Evolutionary conservation across 345 rosid genomes (phyloP).

Genomic region (Aquilaria sinensis): DNA sequence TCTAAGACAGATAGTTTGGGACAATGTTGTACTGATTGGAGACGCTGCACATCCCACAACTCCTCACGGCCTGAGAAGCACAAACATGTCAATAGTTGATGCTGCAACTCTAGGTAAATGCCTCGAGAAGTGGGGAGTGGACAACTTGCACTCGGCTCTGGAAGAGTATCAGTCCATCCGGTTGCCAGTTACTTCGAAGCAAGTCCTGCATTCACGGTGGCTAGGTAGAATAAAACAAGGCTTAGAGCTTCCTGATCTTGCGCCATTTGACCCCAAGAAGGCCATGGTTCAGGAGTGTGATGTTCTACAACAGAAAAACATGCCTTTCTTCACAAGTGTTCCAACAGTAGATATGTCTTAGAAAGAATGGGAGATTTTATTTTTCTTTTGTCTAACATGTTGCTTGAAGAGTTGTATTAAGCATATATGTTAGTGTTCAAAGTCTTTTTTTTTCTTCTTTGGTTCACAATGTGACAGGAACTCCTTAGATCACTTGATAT

Average conservation of each 20-base stretch:
- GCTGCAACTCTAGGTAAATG: slow-evolving; percentile 64
- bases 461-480: slow-evolving; percentile 10
- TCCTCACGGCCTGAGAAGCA: slow-evolving; percentile 77
- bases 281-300: slow-evolving; percentile 27
- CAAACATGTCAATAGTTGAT: slow-evolving; percentile 78
- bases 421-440: background rate
- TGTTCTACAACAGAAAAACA: slow-evolving; percentile 43
- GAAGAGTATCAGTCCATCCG: slow-evolving; percentile 61
- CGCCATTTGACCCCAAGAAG: slow-evolving; percentile 26
- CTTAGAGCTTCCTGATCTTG: slow-evolving; percentile 27
- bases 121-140: slow-evolving; percentile 42
- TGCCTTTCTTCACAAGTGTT: slow-evolving; percentile 50
- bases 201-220: slow-evolving; percentile 49
- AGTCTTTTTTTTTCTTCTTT: background rate
- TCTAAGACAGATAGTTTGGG: slow-evolving; percentile 41
- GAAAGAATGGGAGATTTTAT: background rate
- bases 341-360: slow-evolving; percentile 23
- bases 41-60: slow-evolving; percentile 87
- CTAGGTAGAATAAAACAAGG: slow-evolving; percentile 73
- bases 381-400: slow-evolving; percentile 3
- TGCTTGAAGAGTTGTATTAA: no score
- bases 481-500: slow-evolving; percentile 17
- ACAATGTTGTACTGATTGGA: slow-evolving; percentile 52
- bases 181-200: slow-evolving; percentile 52
- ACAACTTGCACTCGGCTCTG: slow-evolving; percentile 44